Base-by-base conservation (phyloP, 257 asterid species). In the Przewalskia tangutica region DNA sequence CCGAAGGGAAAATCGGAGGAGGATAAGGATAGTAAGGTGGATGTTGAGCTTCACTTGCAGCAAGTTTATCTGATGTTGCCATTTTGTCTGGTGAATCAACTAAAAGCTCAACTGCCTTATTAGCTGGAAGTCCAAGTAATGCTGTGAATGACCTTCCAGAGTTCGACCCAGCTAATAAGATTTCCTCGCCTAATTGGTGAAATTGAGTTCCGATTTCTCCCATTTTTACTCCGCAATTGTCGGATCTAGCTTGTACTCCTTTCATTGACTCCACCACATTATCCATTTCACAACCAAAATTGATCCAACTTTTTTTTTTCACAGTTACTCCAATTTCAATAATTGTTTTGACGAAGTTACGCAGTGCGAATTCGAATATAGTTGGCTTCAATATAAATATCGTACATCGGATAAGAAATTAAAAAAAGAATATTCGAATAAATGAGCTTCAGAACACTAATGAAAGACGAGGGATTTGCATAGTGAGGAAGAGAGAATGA, bases 81-180 rank as follows among this genome's bases (percentile, higher is more conserved):
- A 40, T 65, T 62, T 10, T 42, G 23, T 58, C 89, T 40, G 87
- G 67, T 16, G 89, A 86, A 71, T 86, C 83, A 42, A 94, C 92
- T 44, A 95, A 51, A 80, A 95, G 97, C 88, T 95, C 97, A 82
- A 92, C 89, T 14, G 97, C 98, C 86, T 92, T 98, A 76, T 90
- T 92, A 34, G 97, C 89, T 68, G 98, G 94, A 55, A 95, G 97
- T 67, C 86, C 97, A 59, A 93, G 94, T 8, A 95, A 92, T 54
- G 97, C 98, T 79, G 97, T 93, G 90, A 95, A 95, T 2, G 98
- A 93, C 82, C 86, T 89, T 34, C 86, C 91, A 78, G 42, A 6
- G 36, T 65, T 48, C 13, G 48, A 7, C 11, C 50, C 32, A 34
- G 14, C 32, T 9, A 65, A 53, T n/a, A 77, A 8, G 1, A 77